Percentiles rank a stretch among this genome's conserved stretches.
Evolutionary conservation across 2,329 filamentous ascomycete species (phyloP).

Genomic region (Ilyonectria sp.): DNA sequence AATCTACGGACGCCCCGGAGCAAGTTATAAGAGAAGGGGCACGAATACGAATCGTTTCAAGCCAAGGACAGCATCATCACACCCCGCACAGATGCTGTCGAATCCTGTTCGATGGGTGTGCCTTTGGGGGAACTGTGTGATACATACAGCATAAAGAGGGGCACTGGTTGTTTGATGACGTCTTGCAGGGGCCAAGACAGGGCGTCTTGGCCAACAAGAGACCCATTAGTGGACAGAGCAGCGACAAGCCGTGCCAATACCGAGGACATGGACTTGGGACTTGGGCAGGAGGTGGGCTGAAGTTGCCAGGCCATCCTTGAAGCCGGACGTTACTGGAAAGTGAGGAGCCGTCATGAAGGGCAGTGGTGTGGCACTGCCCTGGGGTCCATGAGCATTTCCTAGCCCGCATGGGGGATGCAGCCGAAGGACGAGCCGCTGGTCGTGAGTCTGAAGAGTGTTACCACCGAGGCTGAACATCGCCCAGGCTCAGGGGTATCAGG

Average conservation of each 20-base stretch:
- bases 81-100: conserved; percentile 29
- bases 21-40: conserved; percentile 21
- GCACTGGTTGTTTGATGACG: conserved; percentile 33
- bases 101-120: conserved; percentile 25
- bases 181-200: conserved; percentile 32
- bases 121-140: conserved; percentile 19
- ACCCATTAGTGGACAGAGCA: conserved; percentile 30
- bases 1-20: conserved; percentile 32
- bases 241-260: conserved; percentile 43
- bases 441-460: conserved; percentile 30
- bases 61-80: conserved; percentile 28
- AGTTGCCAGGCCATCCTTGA: conserved; percentile 32
- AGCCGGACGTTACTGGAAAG: conserved; percentile 20
- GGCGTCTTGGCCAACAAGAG: conserved; percentile 33
- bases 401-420: conserved; percentile 29
- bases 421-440: conserved; percentile 22
- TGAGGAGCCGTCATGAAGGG: conserved; percentile 28
- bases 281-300: conserved; percentile 34
- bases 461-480: conserved; percentile 35
- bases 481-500: conserved; percentile 37
- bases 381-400: conserved; percentile 23
- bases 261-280: conserved; percentile 51
- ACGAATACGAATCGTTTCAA: conserved; percentile 35
- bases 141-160: conserved; percentile 32
- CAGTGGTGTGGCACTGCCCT: conserved; percentile 24